Evolutionary conservation across 2,329 filamentous ascomycete genomes (phyloP).

Genomic region (Paecilomyces formosus): DNA sequence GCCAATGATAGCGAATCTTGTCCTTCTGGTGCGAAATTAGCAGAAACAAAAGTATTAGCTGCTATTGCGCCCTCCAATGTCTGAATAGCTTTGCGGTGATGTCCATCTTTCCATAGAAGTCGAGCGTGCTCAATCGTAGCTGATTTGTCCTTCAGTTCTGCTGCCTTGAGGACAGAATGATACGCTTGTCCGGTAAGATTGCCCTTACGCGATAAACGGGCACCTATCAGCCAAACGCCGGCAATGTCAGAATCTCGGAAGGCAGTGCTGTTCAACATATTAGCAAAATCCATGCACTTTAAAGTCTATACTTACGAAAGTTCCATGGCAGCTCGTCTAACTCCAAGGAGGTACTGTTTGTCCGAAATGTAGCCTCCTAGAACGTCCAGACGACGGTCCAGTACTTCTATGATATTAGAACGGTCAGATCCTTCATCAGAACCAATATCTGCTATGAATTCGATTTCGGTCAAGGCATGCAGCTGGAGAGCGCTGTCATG

Average conservation of each 20-base stretch:
- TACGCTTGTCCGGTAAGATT: slow-evolving; percentile 75
- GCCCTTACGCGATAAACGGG: slow-evolving; percentile 18
- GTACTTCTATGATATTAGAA: slow-evolving; percentile 39
- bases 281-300: not conserved
- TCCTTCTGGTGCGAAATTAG: slow-evolving; percentile 30
- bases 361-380: slow-evolving; percentile 84
- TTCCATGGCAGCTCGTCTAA: slow-evolving; percentile 82
- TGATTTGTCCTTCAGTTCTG: slow-evolving; percentile 72
- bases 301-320: slow-evolving; percentile 39
- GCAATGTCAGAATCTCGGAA: slow-evolving; percentile 18
- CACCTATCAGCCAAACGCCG: slow-evolving; percentile 8
- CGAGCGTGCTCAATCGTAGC: slow-evolving; percentile 92
- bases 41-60: slow-evolving; percentile 62
- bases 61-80: slow-evolving; percentile 80
- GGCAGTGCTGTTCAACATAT: slow-evolving; percentile 3
- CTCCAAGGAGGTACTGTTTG: slow-evolving; percentile 85
- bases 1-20: slow-evolving; percentile 27
- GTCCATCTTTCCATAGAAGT: slow-evolving; percentile 85
- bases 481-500: slow-evolving; percentile 80
- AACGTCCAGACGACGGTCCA: slow-evolving; percentile 76
- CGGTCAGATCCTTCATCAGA: slow-evolving; percentile 16
- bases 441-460: slow-evolving; percentile 57
- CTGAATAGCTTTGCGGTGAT: slow-evolving; percentile 91
- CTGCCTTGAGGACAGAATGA: slow-evolving; percentile 85
- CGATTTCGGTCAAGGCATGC: slow-evolving; percentile 81